Conservation (phyloP, 2,329 filamentous ascomycete genomes). For the Epichloe baconii region DNA sequence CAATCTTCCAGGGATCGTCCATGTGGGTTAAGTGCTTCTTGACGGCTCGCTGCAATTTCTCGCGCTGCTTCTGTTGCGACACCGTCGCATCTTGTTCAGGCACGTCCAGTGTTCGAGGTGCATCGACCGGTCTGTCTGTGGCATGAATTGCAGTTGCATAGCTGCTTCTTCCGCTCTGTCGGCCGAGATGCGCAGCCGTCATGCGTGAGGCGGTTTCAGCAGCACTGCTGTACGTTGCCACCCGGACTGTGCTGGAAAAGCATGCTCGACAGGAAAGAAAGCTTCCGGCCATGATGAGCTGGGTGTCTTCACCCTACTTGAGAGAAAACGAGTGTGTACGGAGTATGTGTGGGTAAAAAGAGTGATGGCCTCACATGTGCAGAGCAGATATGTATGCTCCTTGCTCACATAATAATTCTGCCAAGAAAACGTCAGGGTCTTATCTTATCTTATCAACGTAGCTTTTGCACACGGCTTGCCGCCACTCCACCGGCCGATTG, state of each 20-base stretch:
- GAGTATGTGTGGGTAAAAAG: not conserved
- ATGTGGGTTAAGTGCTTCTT: constrained; percentile 48
- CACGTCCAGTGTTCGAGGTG: constrained; percentile 11
- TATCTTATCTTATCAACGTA: constrained; percentile 19
- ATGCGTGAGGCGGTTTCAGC: too few relatives aligned
- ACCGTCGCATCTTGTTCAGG: constrained; percentile 6
- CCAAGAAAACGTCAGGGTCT: too few relatives aligned
- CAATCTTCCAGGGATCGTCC: constrained; percentile 60
- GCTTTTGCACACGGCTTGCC: constrained; percentile 37
- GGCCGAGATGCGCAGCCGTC: constrained; percentile 4
- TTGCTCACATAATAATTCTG: too few relatives aligned
- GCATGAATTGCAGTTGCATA: constrained; percentile 7
- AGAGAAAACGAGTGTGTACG: too few relatives aligned
- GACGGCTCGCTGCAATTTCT: constrained; percentile 24
- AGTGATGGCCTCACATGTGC: not conserved
- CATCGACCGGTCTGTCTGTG: constrained; percentile 9
- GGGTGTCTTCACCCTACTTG: not conserved
- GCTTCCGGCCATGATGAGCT: constrained; percentile 13
- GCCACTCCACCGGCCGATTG: not conserved
- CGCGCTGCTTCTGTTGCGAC: constrained; percentile 10
- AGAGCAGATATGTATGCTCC: not conserved
- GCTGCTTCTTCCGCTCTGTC: constrained; percentile 3
- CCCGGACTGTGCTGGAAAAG: constrained; percentile 14
- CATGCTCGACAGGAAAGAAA: constrained; percentile 16
- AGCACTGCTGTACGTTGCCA: constrained; percentile 3